Base-by-base conservation (phyloP, 1,139 yeast species). In the Magnusiomyces clavatus region DNA sequence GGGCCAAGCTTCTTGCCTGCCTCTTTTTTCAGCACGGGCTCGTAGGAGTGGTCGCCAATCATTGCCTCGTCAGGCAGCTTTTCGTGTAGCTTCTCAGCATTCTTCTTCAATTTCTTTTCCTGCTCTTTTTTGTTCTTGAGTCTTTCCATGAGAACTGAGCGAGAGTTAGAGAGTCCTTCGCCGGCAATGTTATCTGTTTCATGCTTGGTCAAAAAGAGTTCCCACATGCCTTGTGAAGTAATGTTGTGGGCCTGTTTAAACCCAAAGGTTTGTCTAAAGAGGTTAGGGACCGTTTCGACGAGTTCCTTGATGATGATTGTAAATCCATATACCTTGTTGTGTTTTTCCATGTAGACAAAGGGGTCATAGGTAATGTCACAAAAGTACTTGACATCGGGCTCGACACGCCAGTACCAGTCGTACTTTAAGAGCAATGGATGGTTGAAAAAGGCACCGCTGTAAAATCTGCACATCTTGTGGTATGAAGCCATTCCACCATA, bases 321-420 rank as follows among this genome's bases (percentile, higher is more conserved):
- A 66, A 86, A 90, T 0, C 96, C 97, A 62, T 89, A 89, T 58
- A 78, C 80, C 67, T 89, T 89, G 46, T 80, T 78, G 53, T 68
- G 64, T 51, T 72, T 74, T 51, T 78, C 80, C 97, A 90, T 87
- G 61, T 84, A 89, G 29, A 77, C 61, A 64, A 90, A 90, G 17
- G 96, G 96, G 68, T 90, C 97, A 68, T 89, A 88, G 0, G 96
- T 85, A 49, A 88, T 70, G 66, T 89, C 97, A 69, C 97, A 90
- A 64, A 76, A 88, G 65, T 86, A 89, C 57, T 86, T 83, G 45
- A 90, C 92, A 58, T 85, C 83, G 1, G 97, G 97, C 66, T 90
- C 97, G 10, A 90, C 88, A 51, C 97, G 75, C 96, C 97, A 89
- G 69, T 88, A 89, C 94, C 95, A 89, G 56, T 87, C 88, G 56